Evolutionary conservation across 345 rosid genomes (phyloP).

Genomic region (Adansonia digitata): DNA sequence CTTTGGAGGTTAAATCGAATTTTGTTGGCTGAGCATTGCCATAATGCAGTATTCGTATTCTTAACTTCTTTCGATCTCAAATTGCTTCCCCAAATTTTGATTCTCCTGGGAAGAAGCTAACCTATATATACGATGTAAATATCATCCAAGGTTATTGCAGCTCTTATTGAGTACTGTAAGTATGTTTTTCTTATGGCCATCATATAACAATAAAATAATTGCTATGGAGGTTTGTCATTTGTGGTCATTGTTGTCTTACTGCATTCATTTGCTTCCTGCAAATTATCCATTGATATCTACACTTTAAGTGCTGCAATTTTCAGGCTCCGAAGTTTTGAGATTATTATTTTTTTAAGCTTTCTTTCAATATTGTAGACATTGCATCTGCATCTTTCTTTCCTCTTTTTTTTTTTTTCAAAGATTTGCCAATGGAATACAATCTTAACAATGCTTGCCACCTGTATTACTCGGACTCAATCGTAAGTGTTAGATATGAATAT

Average conservation of each 20-base stretch:
- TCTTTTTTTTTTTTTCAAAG: too few species aligned
- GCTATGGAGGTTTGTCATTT: background rate
- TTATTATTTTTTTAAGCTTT: background rate
- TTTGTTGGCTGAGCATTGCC: conserved; percentile 17
- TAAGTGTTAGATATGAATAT: too few species aligned
- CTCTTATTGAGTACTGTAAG: background rate
- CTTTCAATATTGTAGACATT: background rate
- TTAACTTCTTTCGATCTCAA: too few species aligned
- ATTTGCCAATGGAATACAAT: too few species aligned
- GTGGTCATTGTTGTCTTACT: too few species aligned
- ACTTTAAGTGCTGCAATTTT: background rate
- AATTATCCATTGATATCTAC: background rate
- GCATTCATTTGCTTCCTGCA: background rate
- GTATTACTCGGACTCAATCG: too few species aligned
- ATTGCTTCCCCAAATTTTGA: background rate
- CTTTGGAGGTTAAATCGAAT: conserved; percentile 11
- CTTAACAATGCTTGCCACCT: too few species aligned
- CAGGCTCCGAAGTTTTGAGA: background rate
- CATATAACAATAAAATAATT: background rate
- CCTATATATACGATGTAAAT: conserved; percentile 5
- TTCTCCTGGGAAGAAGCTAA: conserved; percentile 14
- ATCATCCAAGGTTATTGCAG: conserved; percentile 1
- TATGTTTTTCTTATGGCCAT: background rate
- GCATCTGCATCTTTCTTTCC: too few species aligned
- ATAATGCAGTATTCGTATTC: conserved; percentile 1